Percentiles rank a stretch among this genome's conserved stretches.
Conservation (phyloP, 192 early-diverging fungal genomes). For the Neocallimastix lanati region DNA sequence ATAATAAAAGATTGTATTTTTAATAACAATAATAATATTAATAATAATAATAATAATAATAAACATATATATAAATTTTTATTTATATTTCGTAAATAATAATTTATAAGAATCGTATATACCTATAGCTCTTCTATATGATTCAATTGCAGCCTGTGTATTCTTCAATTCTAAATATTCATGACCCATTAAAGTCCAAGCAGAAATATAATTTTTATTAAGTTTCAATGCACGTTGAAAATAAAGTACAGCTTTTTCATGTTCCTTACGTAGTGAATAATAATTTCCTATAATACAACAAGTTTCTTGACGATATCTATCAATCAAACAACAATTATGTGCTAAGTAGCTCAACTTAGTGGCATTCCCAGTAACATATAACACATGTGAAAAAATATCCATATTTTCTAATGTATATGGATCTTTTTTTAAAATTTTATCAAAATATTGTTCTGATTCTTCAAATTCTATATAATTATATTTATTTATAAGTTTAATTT, state of each 20-base stretch:
- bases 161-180: constrained; percentile 88
- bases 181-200: constrained; percentile 89
- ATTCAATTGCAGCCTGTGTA: constrained; percentile 68
- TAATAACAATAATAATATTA: too few relatives aligned
- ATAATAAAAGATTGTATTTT: too few relatives aligned
- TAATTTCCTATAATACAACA: constrained; percentile 57
- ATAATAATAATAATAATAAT: too few relatives aligned
- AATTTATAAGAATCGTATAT: too few relatives aligned
- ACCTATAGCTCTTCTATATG: constrained; percentile 69
- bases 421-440: constrained; percentile 41
- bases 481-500: too few relatives aligned
- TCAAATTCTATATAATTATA: too few relatives aligned
- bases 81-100: too few relatives aligned
- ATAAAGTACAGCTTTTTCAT: constrained; percentile 65
- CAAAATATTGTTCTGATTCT: constrained; percentile 48
- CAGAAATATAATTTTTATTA: constrained; percentile 48
- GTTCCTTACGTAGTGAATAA: constrained; percentile 59
- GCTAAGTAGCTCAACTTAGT: constrained; percentile 61
- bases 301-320: constrained; percentile 73
- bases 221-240: constrained; percentile 72
- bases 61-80: too few relatives aligned
- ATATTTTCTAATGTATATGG: constrained; percentile 64
- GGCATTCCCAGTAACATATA: constrained; percentile 56
- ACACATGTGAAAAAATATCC: constrained; percentile 72
- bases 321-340: constrained; percentile 43